Percentiles rank a stretch among this genome's conserved stretches.
Evolutionary conservation across 2,329 filamentous ascomycete species (phyloP).

Genomic region (Fusarium zealandicum): DNA sequence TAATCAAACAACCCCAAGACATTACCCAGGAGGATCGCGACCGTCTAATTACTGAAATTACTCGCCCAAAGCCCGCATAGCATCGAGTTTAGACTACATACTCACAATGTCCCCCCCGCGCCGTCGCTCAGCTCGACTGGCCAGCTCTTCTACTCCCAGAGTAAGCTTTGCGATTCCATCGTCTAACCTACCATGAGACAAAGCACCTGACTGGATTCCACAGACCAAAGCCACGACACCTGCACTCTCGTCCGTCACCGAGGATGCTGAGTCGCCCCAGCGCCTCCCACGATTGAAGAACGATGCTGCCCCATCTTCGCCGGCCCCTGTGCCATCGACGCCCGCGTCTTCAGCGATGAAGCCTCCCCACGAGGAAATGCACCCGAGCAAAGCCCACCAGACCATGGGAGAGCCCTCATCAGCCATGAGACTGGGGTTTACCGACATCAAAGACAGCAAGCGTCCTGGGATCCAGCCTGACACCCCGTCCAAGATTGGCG

Average conservation of each 20-base stretch:
- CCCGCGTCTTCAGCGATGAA: conserved; percentile 73
- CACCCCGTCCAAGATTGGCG: conserved; percentile 68
- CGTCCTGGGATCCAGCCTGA: conserved; percentile 52
- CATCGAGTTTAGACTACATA: conserved; percentile 17
- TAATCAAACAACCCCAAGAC: conserved; percentile 39
- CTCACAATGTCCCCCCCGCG: conserved; percentile 51
- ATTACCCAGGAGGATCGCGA: conserved; percentile 34
- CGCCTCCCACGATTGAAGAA: conserved; percentile 38
- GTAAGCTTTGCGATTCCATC: conserved; percentile 40
- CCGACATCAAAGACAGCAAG: conserved; percentile 67
- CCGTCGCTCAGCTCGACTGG: conserved; percentile 55
- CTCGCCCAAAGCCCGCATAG: conserved; percentile 26
- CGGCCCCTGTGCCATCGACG: conserved; percentile 54
- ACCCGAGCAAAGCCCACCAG: conserved; percentile 81
- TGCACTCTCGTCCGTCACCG: conserved; percentile 53
- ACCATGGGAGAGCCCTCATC: conserved; percentile 81
- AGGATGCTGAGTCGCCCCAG: conserved; percentile 51
- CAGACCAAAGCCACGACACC: conserved; percentile 44
- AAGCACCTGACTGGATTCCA: conserved; percentile 20
- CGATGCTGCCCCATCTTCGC: conserved; percentile 47
- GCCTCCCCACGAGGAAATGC: conserved; percentile 84
- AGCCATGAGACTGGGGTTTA: conserved; percentile 82
- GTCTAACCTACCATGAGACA: conserved; percentile 5
- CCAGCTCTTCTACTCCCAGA: conserved; percentile 46
- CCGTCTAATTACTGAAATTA: conserved; percentile 37